Evolutionary conservation across 2,329 filamentous ascomycete species (phyloP), one percentile per base, ranked within the genome.

Genomic region (Rachicladosporium sp.): DNA sequence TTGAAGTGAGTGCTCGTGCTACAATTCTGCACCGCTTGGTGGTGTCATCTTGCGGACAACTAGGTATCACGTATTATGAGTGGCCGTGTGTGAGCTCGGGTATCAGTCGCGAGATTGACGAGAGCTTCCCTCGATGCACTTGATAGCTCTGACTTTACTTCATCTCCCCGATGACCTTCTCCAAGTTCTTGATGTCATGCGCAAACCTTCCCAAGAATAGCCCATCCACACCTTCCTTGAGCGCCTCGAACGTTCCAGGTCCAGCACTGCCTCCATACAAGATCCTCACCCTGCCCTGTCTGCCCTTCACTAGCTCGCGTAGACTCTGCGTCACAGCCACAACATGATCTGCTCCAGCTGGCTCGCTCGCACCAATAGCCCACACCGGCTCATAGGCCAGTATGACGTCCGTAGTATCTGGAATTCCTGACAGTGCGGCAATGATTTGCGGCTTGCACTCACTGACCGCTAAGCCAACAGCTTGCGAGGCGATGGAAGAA

Each of bases 351-450:
- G 78, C 73, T 6, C 71, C 71, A 0, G 85, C 85, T 2, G 85
- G 84, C 52, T 79, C 67, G 1, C 71, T 66, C 7, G 83, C 78
- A 1, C 85, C 85, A 59, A 91, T 93, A 1, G 85, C 85, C 85
- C 85, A 93, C 1, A 91, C 83, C 6, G 85, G 85, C 65, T 93
- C 85, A 55, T 93, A 93, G 1, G 85, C 85, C 42, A 93, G 70
- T 5, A 89, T 73, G 4, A 91, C 71, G 35, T 86, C 79, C 0
- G 76, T 73, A 10, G 75, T 67, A 8, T 66, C 65, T 1, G 77
- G 70, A 6, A 89, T 64, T 0, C 68, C 71, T 1, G 64, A 63
- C 37, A 91, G 56, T 2, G 84, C 76, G 1, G 74, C 66, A 31
- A 69, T 67, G 41, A 93, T 68, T 59, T 89, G 82, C 4, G 64